Percentiles rank a stretch among this genome's conserved stretches.
phyloP scores from a whole-genome alignment of 2,329 filamentous ascomycete species.

The Cladosporium velox region DNA sequence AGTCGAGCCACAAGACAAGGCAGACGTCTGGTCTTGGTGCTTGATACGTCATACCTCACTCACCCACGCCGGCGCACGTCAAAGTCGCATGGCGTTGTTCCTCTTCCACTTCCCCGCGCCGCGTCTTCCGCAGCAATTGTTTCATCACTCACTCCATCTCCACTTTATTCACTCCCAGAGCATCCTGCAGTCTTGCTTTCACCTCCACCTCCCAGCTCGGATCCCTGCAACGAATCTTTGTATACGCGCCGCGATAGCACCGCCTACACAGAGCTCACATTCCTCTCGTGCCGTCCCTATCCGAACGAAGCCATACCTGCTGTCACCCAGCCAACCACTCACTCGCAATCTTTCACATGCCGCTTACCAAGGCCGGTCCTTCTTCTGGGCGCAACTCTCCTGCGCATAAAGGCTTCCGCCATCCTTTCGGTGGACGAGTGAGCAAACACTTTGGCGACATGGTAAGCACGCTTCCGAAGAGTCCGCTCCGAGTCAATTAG shows the following conservation, averaged over 20 bases:
- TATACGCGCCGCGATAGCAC: neutral
- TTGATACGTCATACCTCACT: constrained; percentile 13
- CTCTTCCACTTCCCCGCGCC: neutral
- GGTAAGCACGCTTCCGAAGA: constrained; percentile 13
- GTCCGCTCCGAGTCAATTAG: neutral
- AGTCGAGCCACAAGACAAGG: neutral
- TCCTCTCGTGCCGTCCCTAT: neutral
- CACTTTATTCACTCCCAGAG: neutral
- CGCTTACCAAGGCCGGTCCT: constrained; percentile 23
- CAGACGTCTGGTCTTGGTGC: neutral
- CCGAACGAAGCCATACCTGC: neutral
- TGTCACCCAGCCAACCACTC: neutral
- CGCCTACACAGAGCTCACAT: neutral
- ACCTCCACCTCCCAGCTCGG: neutral
- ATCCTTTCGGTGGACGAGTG: constrained; percentile 56
- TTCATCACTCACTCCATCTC: constrained; percentile 6
- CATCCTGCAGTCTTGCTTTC: constrained; percentile 6
- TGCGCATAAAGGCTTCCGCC: constrained; percentile 40
- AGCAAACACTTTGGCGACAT: constrained; percentile 53
- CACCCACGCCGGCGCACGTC: neutral
- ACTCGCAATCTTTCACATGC: constrained; percentile 21
- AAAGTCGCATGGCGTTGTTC: neutral
- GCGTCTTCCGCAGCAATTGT: neutral
- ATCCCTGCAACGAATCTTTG: constrained; percentile 1
- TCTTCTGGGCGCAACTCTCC: constrained; percentile 23